These are phyloP conservation scores for Fusarium sp. DNA, from an alignment of 2,329 filamentous ascomycete genomes.

Conservation along the genomic window DNA sequence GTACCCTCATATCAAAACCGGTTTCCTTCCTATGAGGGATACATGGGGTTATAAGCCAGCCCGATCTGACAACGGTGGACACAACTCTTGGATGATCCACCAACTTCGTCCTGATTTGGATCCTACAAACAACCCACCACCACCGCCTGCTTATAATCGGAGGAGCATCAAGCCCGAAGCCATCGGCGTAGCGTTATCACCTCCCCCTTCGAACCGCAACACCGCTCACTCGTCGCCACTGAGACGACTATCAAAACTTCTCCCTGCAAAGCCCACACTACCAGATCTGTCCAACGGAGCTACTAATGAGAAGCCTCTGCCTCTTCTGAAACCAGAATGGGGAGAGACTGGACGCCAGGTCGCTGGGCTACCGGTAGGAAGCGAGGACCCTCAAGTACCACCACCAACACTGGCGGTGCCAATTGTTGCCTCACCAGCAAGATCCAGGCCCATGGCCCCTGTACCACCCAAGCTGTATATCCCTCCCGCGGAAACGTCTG, in stretches of 20 bases:
- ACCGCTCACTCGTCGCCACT: constrained; percentile 42
- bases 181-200: constrained; percentile 62
- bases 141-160: constrained; percentile 46
- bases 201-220: constrained; percentile 40
- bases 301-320: constrained; percentile 34
- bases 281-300: constrained; percentile 44
- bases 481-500: constrained; percentile 31
- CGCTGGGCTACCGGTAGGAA: constrained; percentile 7
- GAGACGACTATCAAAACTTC: constrained; percentile 57
- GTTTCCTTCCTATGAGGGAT: constrained; percentile 55
- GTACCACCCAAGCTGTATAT: constrained; percentile 50
- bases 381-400: constrained; percentile 27
- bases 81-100: constrained; percentile 48
- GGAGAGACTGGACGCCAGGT: constrained; percentile 27
- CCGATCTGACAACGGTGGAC: constrained; percentile 40
- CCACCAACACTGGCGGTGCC: constrained; percentile 23
- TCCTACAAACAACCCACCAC: constrained; percentile 35
- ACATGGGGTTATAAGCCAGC: constrained; percentile 54
- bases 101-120: constrained; percentile 42
- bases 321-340: constrained; percentile 27
- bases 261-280: constrained; percentile 62
- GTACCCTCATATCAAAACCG: constrained; percentile 54
- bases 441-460: constrained; percentile 35
- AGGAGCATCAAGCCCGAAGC: constrained; percentile 53
- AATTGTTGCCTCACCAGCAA: constrained; percentile 27